Base-by-base conservation (phyloP, 495 filamentous ascomycete species). In the Hypoxylon perforatum region DNA sequence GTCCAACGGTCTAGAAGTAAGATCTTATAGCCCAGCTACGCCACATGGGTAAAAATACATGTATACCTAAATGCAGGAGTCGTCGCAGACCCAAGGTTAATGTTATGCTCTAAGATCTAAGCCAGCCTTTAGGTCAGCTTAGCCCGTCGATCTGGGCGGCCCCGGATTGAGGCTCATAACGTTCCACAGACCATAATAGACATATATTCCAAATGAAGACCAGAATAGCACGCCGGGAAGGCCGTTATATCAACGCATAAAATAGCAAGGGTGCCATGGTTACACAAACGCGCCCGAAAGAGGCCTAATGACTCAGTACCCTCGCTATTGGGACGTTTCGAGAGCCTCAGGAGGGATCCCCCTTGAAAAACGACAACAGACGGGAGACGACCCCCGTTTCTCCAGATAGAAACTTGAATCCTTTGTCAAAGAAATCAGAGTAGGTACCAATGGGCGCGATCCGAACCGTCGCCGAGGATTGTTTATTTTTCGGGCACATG, bases 291-390 rank as follows among this genome's bases (percentile, higher is more conserved):
- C 23, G 33, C 38, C 47, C 21, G 14, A 57, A 61, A 35, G 41
- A 53, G 33, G 65, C 46, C 45, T 36, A 44, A 54, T 45, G 36
- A 33, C 14, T 64, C 39, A 41, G 49, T 35, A 35, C 17, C 28
- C 38, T 56, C 46, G 23, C 35, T 45, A 47, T 39, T 53, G 25
- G 48, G 19, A 23, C 28, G 65, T 69, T 69, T 69, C 60, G 65
- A 60, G 63, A 61, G 52, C 55, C 65, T 53, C 59, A 69, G 54
- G 50, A n/a, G 56, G 60, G 65, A 69, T 63, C 36, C 23, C 25
- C 28, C 49, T 57, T 36, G 53, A 64, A 68, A n/a, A 69, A 69
- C 60, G 12, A 25, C 44, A 56, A 22, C 55, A 38, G 33, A 49
- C 52, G 39, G 48, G 48, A 51, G 46, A 56, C 36, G 21, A 25